Conservation (phyloP, 2,329 filamentous ascomycete genomes). For the Epichloe baconii region DNA sequence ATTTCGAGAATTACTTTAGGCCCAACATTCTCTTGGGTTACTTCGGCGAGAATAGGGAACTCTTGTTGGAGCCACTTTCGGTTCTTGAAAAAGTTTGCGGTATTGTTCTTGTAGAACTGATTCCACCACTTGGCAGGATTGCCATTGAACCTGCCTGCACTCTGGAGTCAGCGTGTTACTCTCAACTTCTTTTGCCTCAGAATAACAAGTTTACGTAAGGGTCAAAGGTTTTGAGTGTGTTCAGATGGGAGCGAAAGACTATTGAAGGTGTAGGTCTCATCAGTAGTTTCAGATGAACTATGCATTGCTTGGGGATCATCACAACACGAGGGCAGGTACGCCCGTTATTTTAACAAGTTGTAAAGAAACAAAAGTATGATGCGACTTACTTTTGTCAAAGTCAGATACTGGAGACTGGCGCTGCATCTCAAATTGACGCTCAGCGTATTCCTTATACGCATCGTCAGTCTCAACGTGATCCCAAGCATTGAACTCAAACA, state of each 20-base stretch:
- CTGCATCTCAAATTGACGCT: constrained; percentile 75
- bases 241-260: constrained; percentile 68
- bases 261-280: constrained; percentile 39
- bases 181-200: neutral
- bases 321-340: constrained; percentile 25
- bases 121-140: constrained; percentile 98
- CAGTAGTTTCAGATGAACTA: constrained; percentile 60
- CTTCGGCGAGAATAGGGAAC: constrained; percentile 72
- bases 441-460: constrained; percentile 72
- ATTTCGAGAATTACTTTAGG: constrained; percentile 69
- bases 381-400: constrained; percentile 67
- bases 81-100: constrained; percentile 96
- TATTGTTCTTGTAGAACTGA: constrained; percentile 95
- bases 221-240: constrained; percentile 7
- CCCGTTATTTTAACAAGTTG: neutral
- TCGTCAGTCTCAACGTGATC: constrained; percentile 93
- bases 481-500: constrained; percentile 98
- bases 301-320: constrained; percentile 47
- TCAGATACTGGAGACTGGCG: constrained; percentile 77
- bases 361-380: neutral
- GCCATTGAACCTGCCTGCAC: constrained; percentile 65
- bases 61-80: constrained; percentile 95
- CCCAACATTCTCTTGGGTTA: constrained; percentile 59
- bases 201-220: neutral
- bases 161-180: constrained; percentile 24